These are phyloP conservation scores for Wickerhamiella cacticola DNA, from an alignment of 805 yeast genomes.

Conservation along the genomic window DNA sequence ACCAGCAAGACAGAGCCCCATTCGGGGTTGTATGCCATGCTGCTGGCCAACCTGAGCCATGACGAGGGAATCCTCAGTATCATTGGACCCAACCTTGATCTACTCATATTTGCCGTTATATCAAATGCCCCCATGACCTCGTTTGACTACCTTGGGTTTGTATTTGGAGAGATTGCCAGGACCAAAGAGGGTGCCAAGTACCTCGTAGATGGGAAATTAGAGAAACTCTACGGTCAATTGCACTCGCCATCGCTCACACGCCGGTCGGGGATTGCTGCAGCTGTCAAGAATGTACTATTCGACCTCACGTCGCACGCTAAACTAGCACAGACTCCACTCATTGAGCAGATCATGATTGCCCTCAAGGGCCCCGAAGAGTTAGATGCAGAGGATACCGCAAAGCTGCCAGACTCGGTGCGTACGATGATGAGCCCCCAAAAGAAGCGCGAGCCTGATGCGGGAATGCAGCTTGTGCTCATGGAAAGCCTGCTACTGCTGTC, in stretches of 20 bases:
- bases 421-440: constrained; percentile 69
- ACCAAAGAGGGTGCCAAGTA: constrained; percentile 48
- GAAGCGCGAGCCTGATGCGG: constrained; percentile 56
- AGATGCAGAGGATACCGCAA: constrained; percentile 74
- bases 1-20: constrained; percentile 46
- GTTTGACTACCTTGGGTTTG: constrained; percentile 73
- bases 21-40: constrained; percentile 73
- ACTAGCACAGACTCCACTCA: constrained; percentile 53
- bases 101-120: constrained; percentile 49
- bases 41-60: constrained; percentile 77
- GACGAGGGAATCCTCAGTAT: constrained; percentile 43
- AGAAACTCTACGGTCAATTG: constrained; percentile 73
- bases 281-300: constrained; percentile 80
- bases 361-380: constrained; percentile 62
- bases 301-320: constrained; percentile 56
- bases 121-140: constrained; percentile 76
- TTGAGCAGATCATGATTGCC: constrained; percentile 75
- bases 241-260: constrained; percentile 65
- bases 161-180: constrained; percentile 83
- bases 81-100: constrained; percentile 46
- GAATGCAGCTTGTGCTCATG: constrained; percentile 54
- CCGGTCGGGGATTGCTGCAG: constrained; percentile 85
- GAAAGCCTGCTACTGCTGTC: constrained; percentile 72
- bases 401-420: constrained; percentile 69
- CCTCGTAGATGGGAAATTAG: constrained; percentile 57